These are phyloP conservation scores for Apiospora marii DNA, from an alignment of 2,329 filamentous ascomycete genomes.

Conservation along the genomic window DNA sequence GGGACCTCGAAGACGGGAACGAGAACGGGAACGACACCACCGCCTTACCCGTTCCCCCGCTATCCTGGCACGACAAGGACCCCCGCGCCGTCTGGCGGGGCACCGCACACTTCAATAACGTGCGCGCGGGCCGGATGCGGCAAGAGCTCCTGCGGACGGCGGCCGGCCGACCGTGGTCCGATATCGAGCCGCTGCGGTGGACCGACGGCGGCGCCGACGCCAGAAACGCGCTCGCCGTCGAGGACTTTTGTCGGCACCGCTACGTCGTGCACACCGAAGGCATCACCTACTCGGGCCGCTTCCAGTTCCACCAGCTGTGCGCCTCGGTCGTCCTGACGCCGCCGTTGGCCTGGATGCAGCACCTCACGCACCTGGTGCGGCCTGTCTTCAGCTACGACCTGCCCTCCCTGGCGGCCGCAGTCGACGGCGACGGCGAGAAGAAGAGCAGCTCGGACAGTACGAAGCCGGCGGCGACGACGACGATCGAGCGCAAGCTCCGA, in stretches of 20 bases:
- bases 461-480: not conserved
- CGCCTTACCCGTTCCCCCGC: not conserved
- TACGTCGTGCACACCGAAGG: conserved; percentile 63
- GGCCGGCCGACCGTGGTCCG: conserved; percentile 53
- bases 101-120: conserved; percentile 58
- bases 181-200: conserved; percentile 53
- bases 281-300: conserved; percentile 60
- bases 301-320: conserved; percentile 61
- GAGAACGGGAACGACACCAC: not conserved
- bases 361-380: conserved; percentile 53
- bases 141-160: conserved; percentile 48
- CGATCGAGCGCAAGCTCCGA: conserved; percentile 23
- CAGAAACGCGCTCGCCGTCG: conserved; percentile 54
- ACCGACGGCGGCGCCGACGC: conserved; percentile 41
- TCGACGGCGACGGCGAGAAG: too few relatives aligned
- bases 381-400: conserved; percentile 52
- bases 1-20: conserved; percentile 43
- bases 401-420: conserved; percentile 27
- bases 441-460: not conserved
- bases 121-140: conserved; percentile 49
- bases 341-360: conserved; percentile 57
- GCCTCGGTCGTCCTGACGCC: conserved; percentile 56
- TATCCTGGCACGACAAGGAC: conserved; percentile 46
- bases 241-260: conserved; percentile 59
- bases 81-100: conserved; percentile 59